Evolutionary conservation across 2,329 filamentous ascomycete species (phyloP), one percentile per base, ranked within the genome.

Genomic region (Thelonectria discophora): DNA sequence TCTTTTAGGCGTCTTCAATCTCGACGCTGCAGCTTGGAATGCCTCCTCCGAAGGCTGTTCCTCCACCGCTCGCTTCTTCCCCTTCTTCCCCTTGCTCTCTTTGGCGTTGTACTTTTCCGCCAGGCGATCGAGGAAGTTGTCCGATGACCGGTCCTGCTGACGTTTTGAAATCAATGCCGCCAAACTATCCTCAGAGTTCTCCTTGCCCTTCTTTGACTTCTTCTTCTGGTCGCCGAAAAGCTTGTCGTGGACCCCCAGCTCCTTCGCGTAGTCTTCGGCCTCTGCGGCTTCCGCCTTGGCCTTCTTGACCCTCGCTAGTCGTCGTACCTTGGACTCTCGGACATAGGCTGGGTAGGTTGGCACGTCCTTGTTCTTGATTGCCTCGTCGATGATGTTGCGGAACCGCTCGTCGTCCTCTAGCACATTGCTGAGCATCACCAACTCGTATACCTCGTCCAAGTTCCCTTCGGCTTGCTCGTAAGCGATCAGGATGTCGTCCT

Each of bases 341-440:
- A 86, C 86, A 74, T 96, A 99, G 5, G 84, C 83, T 18, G 84
- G 79, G 75, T 88, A 94, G 0, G 81, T 80, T 45, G 88, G 78
- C 0, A 96, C 89, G 39, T 91, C 86, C 1, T 87, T 86, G 4
- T 80, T 82, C 37, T 83, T 81, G 71, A 99, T 95, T 3, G 93
- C 95, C 37, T 87, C 82, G 72, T 97, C 87, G 56, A 99, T 93
- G 46, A 97, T 92, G 15, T 73, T 78, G 13, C 92, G 85, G 78
- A 97, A 97, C 9, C 95, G 84, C 56, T 90, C 89, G 69, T 99
- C 95, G 68, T 99, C 95, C 55, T 90, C 88, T 2, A 93, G 74
- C 10, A 93, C 88, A 72, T 94, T 86, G 69, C 92, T 96, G 46
- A 97, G 83, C 88, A 99, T 97, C 42, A 99, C 90, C 0, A 81